These are phyloP conservation scores for Neonectria ditissima DNA, from an alignment of 2,329 filamentous ascomycete genomes.

Conservation along the genomic window DNA sequence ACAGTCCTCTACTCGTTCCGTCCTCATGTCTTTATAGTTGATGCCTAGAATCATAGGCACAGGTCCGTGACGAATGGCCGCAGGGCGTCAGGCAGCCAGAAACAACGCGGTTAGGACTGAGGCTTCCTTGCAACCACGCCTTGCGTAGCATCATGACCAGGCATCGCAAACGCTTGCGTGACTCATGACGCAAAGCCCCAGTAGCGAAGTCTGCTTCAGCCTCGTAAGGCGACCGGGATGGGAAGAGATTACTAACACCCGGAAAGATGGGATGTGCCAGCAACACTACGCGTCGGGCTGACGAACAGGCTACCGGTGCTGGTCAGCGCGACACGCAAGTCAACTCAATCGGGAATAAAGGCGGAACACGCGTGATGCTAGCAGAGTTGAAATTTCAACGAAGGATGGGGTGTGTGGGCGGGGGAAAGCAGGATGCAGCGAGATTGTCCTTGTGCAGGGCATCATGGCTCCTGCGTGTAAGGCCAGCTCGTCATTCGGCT, in stretches of 20 bases:
- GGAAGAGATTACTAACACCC: constrained; percentile 15
- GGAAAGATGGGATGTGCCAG: constrained; percentile 3
- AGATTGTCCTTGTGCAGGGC: background rate
- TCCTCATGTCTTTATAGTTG: constrained; percentile 37
- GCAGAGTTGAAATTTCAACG: background rate
- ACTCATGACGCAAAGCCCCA: constrained; percentile 41
- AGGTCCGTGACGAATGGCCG: background rate
- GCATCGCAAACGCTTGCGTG: constrained; percentile 34
- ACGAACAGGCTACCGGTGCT: constrained; percentile 23
- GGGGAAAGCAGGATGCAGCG: background rate
- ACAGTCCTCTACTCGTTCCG: constrained; percentile 14
- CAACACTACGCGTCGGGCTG: constrained; percentile 29
- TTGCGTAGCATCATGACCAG: constrained; percentile 28
- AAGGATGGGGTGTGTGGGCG: background rate
- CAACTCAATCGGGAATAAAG: constrained; percentile 16
- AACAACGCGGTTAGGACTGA: background rate
- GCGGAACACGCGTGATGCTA: background rate
- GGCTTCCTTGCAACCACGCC: background rate
- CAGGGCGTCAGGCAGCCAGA: constrained; percentile 8
- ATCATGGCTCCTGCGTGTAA: background rate
- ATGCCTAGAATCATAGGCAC: constrained; percentile 18
- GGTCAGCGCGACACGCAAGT: constrained; percentile 14
- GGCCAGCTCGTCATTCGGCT: background rate
- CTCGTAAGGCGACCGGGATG: constrained; percentile 19
- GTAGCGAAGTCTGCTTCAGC: constrained; percentile 5